A percentile compares a stretch with the other conserved stretches of the same genome.
Evolutionary conservation across 257 asterid species (phyloP).

Genomic region (Penstemon eatonii): DNA sequence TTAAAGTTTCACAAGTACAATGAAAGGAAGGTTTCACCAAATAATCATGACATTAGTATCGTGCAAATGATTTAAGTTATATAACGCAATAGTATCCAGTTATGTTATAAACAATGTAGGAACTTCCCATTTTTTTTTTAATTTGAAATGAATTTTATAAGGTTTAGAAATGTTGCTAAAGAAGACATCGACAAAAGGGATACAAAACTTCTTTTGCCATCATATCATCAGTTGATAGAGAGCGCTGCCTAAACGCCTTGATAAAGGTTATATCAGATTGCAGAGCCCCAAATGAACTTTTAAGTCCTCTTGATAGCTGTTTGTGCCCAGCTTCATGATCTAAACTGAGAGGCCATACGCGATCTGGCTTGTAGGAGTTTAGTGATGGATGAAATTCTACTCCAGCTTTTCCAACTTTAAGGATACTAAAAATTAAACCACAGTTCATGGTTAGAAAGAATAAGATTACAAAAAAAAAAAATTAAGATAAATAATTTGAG

Average conservation of each 20-base stretch:
- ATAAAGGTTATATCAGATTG: slow-evolving; percentile 75
- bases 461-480: neutral
- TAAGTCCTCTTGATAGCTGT: slow-evolving; percentile 40
- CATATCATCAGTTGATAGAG: slow-evolving; percentile 34
- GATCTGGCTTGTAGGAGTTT: slow-evolving; percentile 40
- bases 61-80: too few relatives aligned
- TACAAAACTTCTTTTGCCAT: slow-evolving; percentile 58
- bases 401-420: slow-evolving; percentile 48
- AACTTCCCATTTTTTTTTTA: neutral
- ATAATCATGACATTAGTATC: neutral
- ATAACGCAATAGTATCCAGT: neutral
- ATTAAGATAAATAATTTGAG: slow-evolving; percentile 14
- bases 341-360: slow-evolving; percentile 54
- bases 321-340: slow-evolving; percentile 36
- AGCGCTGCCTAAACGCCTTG: slow-evolving; percentile 43
- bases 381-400: slow-evolving; percentile 41
- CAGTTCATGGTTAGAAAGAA: slow-evolving; percentile 30
- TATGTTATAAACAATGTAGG: neutral
- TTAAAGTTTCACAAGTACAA: slow-evolving; percentile 38
- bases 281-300: slow-evolving; percentile 49
- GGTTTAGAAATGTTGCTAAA: neutral
- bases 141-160: slow-evolving; percentile 9
- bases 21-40: slow-evolving; percentile 16
- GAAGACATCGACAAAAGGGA: slow-evolving; percentile 40
- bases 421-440: slow-evolving; percentile 46